Evolutionary conservation across 805 yeast genomes (phyloP).

Genomic region (Saccharomycopsis babjevae): DNA sequence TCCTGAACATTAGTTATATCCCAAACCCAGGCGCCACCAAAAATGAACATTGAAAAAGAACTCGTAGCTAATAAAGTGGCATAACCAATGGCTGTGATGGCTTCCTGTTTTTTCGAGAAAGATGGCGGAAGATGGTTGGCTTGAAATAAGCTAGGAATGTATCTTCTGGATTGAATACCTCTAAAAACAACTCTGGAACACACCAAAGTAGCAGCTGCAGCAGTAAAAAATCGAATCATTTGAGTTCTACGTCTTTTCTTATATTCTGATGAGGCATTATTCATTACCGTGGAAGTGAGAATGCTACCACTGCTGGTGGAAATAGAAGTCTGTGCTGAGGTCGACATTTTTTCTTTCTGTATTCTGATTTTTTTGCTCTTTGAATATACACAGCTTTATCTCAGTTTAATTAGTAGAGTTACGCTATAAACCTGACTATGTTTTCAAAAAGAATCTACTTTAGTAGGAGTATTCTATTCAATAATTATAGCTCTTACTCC

Average conservation of each 20-base stretch:
- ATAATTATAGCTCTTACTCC: too few relatives aligned
- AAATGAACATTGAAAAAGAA: slow-evolving; percentile 58
- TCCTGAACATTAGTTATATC: slow-evolving; percentile 64
- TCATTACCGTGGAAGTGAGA: slow-evolving; percentile 4
- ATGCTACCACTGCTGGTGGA: not conserved
- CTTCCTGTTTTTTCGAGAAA: slow-evolving; percentile 73
- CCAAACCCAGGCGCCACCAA: slow-evolving; percentile 72
- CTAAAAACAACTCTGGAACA: slow-evolving; percentile 68
- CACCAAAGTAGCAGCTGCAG: slow-evolving; percentile 61
- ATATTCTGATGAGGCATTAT: slow-evolving; percentile 31
- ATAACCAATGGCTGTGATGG: slow-evolving; percentile 72
- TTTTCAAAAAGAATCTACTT: too few relatives aligned
- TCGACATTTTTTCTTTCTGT: not conserved
- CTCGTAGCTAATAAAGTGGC: slow-evolving; percentile 70
- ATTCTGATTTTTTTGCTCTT: too few relatives aligned
- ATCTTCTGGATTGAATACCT: slow-evolving; percentile 64
- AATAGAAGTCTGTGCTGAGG: not conserved
- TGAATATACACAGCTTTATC: too few relatives aligned
- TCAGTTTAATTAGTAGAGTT: too few relatives aligned
- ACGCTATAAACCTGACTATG: too few relatives aligned
- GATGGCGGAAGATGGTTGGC: slow-evolving; percentile 81
- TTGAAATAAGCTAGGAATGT: slow-evolving; percentile 65
- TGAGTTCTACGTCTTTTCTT: slow-evolving; percentile 57
- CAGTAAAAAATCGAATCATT: slow-evolving; percentile 60
- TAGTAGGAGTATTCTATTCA: too few relatives aligned